phyloP scores from a whole-genome alignment of 2,329 filamentous ascomycete genomes.

The Sporothrix globosa region DNA sequence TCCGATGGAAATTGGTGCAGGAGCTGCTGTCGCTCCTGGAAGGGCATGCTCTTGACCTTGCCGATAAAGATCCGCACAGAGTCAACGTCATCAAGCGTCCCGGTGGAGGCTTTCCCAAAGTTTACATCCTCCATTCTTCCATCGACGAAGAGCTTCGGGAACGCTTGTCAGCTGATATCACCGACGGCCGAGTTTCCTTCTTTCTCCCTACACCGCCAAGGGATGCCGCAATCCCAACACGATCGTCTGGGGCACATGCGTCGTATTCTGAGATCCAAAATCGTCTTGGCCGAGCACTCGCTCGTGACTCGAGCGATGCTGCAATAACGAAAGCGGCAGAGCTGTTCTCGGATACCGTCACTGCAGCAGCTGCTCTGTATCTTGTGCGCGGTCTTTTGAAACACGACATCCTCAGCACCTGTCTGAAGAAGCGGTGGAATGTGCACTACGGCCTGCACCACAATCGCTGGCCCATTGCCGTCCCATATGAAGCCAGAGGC shows the following conservation, averaged over 20 bases:
- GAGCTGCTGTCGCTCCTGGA: slow-evolving; percentile 48
- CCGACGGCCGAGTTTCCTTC: slow-evolving; percentile 41
- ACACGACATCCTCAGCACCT: slow-evolving; percentile 61
- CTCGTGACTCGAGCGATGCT: background rate
- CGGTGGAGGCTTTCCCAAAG: slow-evolving; percentile 55
- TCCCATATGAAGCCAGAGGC: slow-evolving; percentile 70
- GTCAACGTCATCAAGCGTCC: slow-evolving; percentile 53
- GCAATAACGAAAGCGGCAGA: background rate
- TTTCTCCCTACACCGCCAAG: slow-evolving; percentile 32
- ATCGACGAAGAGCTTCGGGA: slow-evolving; percentile 51
- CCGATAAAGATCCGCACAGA: slow-evolving; percentile 44
- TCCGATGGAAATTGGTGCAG: slow-evolving; percentile 55
- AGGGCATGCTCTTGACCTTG: slow-evolving; percentile 45
- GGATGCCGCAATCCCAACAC: background rate
- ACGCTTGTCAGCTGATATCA: slow-evolving; percentile 49
- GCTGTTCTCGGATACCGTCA: slow-evolving; percentile 14
- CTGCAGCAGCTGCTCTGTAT: slow-evolving; percentile 45
- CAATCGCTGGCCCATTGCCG: slow-evolving; percentile 61
- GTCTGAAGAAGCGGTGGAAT: slow-evolving; percentile 66
- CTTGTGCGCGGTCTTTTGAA: slow-evolving; percentile 66
- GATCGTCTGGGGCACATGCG: background rate
- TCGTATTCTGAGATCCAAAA: background rate
- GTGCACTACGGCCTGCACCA: slow-evolving; percentile 66
- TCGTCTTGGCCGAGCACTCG: background rate
- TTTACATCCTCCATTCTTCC: slow-evolving; percentile 57